phyloP scores from a whole-genome alignment of 192 early-diverging fungal genomes.

The Mortierella alpina region DNA sequence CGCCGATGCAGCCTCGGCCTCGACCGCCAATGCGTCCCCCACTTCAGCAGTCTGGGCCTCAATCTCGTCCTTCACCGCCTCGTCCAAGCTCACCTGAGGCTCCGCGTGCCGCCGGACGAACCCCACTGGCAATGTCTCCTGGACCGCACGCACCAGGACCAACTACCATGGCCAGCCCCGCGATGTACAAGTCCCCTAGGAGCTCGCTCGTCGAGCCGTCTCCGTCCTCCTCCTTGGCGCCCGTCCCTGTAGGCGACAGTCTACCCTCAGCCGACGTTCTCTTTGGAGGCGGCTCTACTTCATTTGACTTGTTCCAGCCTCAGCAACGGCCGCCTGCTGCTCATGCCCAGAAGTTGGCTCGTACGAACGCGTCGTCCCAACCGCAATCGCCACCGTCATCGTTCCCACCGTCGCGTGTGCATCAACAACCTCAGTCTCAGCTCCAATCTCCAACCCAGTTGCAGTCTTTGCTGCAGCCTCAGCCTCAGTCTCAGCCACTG shows the following conservation, averaged over 20 bases:
- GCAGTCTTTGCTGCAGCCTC: too few species aligned
- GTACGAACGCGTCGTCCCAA: neutral
- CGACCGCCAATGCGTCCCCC: neutral
- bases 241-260: neutral
- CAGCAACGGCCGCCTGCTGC: neutral
- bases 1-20: neutral
- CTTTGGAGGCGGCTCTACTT: slow-evolving; percentile 12
- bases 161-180: too few species aligned
- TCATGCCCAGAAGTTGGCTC: neutral
- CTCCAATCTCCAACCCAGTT: too few species aligned
- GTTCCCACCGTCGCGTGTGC: too few species aligned
- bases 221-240: neutral
- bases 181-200: neutral
- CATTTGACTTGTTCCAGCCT: slow-evolving; percentile 10
- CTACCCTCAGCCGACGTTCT: slow-evolving; percentile 37
- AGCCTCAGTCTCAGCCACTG: too few species aligned
- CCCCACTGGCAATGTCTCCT: too few species aligned
- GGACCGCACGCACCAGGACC: too few species aligned
- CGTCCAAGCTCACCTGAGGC: neutral
- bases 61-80: neutral
- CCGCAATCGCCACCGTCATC: too few species aligned
- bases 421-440: too few species aligned
- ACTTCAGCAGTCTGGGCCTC: neutral
- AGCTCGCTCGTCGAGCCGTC: neutral
- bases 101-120: too few species aligned